Percentiles rank a stretch among this genome's conserved stretches.
Evolutionary conservation across 2,329 filamentous ascomycete species (phyloP).

Genomic region (Kalmusia sp.): DNA sequence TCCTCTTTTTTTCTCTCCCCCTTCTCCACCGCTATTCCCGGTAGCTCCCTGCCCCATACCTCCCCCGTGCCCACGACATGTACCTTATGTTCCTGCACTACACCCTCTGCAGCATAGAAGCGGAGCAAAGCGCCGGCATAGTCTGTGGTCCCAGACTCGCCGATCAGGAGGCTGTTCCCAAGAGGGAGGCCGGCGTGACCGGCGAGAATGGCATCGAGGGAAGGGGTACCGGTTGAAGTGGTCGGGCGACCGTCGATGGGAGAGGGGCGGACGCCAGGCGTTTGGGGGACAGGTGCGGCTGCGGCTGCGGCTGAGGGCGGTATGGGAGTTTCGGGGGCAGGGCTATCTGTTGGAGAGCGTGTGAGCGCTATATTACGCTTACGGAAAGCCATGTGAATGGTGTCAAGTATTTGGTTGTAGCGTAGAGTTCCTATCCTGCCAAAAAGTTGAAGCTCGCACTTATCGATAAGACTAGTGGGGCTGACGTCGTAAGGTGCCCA

Average conservation of each 20-base stretch:
- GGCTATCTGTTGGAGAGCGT: slow-evolving; percentile 31
- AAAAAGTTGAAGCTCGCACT: no score
- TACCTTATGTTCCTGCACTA: slow-evolving; percentile 88
- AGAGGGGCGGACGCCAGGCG: slow-evolving; percentile 75
- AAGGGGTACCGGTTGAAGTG: slow-evolving; percentile 88
- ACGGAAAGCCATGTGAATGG: slow-evolving; percentile 77
- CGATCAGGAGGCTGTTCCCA: slow-evolving; percentile 79
- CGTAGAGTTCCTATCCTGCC: no score
- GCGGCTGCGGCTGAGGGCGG: slow-evolving; percentile 17
- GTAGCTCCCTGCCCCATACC: slow-evolving; percentile 82
- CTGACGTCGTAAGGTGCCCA: no score
- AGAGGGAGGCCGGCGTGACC: slow-evolving; percentile 86
- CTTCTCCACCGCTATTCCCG: slow-evolving; percentile 67
- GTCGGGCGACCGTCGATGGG: slow-evolving; percentile 86
- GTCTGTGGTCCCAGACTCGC: slow-evolving; percentile 92
- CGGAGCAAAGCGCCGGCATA: slow-evolving; percentile 84
- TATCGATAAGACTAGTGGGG: no score
- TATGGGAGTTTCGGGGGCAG: slow-evolving; percentile 19
- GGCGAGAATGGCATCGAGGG: slow-evolving; percentile 82
- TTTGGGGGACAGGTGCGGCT: slow-evolving; percentile 15
- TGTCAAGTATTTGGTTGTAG: no score
- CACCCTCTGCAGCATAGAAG: slow-evolving; percentile 91
- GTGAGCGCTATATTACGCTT: slow-evolving; percentile 69
- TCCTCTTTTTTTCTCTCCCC: slow-evolving; percentile 43
- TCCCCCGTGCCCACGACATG: slow-evolving; percentile 84